Conservation (phyloP, 106 monocot species). For the Cymbidium sinense region DNA sequence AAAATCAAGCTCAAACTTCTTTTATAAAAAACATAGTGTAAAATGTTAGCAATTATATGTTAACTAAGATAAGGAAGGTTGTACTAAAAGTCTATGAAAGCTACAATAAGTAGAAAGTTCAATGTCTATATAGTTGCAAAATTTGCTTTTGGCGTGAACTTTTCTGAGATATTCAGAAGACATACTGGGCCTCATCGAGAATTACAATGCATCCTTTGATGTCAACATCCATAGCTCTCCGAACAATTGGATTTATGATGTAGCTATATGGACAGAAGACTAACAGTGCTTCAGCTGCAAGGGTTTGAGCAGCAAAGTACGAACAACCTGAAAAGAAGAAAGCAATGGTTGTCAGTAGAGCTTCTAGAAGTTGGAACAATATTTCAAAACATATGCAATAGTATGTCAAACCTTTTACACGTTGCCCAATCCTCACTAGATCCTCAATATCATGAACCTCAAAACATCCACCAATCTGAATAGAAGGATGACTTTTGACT, state of each 20-base stretch:
- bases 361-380: not conserved
- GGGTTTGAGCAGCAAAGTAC: slow-evolving; percentile 84
- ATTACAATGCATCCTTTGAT: slow-evolving; percentile 82
- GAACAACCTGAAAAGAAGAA: slow-evolving; percentile 70
- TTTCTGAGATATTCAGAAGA: not conserved
- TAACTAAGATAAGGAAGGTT: not conserved
- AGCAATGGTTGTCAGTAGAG: not conserved
- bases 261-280: slow-evolving; percentile 98
- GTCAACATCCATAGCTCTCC: slow-evolving; percentile 93
- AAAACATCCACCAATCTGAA: slow-evolving; percentile 76
- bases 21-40: not conserved
- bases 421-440: slow-evolving; percentile 73
- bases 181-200: slow-evolving; percentile 99
- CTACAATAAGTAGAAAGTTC: not conserved
- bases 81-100: not conserved
- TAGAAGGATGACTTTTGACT: slow-evolving; percentile 67
- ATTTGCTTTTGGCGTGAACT: not conserved
- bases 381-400: not conserved
- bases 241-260: slow-evolving; percentile 85
- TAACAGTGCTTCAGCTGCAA: slow-evolving; percentile 80
- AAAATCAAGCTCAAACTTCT: not conserved
- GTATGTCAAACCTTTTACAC: slow-evolving; percentile 63
- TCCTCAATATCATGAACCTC: slow-evolving; percentile 99
- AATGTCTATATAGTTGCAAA: not conserved
- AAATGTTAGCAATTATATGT: not conserved